Conservation (phyloP, 768 basidiomycete species). For the Austroboletus eburneus region DNA sequence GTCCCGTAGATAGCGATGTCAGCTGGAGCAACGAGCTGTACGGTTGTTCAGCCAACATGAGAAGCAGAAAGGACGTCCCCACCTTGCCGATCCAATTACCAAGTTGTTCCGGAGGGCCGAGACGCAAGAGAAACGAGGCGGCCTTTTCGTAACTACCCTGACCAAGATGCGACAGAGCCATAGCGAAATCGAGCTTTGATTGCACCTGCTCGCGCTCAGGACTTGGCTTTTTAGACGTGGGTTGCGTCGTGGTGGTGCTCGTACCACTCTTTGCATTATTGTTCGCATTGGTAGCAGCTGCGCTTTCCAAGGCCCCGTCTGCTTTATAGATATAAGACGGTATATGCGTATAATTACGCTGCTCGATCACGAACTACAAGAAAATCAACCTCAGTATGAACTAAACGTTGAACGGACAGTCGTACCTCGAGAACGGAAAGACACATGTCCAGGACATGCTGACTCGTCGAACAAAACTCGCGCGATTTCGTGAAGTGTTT, state of each 20-base stretch:
- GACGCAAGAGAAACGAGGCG: conserved; percentile 64
- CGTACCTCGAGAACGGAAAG: conserved; percentile 73
- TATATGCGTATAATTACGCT: conserved; percentile 80
- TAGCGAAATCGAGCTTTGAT: conserved; percentile 78
- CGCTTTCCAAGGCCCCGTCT: conserved; percentile 81
- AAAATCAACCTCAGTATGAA: background rate
- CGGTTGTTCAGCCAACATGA: background rate
- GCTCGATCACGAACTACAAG: conserved; percentile 74
- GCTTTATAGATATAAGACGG: conserved; percentile 95
- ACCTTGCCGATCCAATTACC: conserved; percentile 80
- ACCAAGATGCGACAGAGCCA: conserved; percentile 70
- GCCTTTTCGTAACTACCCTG: conserved; percentile 77
- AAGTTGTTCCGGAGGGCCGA: conserved; percentile 61
- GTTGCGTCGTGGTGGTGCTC: conserved; percentile 4
- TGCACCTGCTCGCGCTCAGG: conserved; percentile 62
- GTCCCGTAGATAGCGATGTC: conserved; percentile 89
- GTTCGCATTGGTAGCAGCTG: conserved; percentile 33
- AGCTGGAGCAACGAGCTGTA: conserved; percentile 62
- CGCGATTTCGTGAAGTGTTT: conserved; percentile 88
- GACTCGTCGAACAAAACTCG: conserved; percentile 87
- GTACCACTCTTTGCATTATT: conserved; percentile 9
- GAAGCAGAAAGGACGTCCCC: background rate
- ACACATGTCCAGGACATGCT: conserved; percentile 94
- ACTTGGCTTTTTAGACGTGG: conserved; percentile 39
- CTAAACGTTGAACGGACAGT: too few relatives aligned